Evolutionary conservation across 345 rosid genomes (phyloP), one percentile per base, ranked within the genome.

Genomic region (Melaleuca quinquenervia): DNA sequence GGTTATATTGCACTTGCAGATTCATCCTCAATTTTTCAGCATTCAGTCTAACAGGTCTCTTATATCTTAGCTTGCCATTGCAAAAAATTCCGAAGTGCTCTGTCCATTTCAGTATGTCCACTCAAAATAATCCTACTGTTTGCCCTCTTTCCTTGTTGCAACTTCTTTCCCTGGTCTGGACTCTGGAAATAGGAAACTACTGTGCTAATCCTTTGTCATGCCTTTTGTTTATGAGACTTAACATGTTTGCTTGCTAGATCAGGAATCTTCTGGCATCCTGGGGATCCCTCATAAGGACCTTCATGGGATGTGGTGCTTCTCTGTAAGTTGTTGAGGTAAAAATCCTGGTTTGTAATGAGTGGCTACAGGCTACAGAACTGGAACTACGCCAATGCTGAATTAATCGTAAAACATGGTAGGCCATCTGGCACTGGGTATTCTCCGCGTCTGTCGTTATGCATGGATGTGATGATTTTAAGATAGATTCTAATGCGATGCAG

Each of bases 231-330:
- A 41, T 54, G 52, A 83, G 75, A 26, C 52, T 64, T 92, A 86
- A 90, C 93, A 87, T 92, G 92, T 94, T 95, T 95, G 91, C 93
- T 95, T 96, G 91, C 91, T 95, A 93, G 99, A 94, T 95, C 90
- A 93, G 95, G 95, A 92, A 89, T 92, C 90, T 90, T 92, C 94
- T 93, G 85, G 94, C 91, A 86, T 90, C 89, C 89, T 94, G 96
- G 94, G 94, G 94, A 92, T 89, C 91, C 96, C 97, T 91, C 91
- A 89, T 91, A 90, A 95, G 93, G 95, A 91, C 91, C 93, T 93
- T 91, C 95, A 94, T 91, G 94, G 95, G 93, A 91, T 94, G 94
- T 88, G 93, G 91, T 94, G 94, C 93, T 88, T 75, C 80, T 87
- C 78, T 74, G 85, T 84, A 83, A 54, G 88, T 78, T 55, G 84